Evolutionary conservation across 2,329 filamentous ascomycete species (phyloP).

Genomic region (Monosporascus cannonballus): DNA sequence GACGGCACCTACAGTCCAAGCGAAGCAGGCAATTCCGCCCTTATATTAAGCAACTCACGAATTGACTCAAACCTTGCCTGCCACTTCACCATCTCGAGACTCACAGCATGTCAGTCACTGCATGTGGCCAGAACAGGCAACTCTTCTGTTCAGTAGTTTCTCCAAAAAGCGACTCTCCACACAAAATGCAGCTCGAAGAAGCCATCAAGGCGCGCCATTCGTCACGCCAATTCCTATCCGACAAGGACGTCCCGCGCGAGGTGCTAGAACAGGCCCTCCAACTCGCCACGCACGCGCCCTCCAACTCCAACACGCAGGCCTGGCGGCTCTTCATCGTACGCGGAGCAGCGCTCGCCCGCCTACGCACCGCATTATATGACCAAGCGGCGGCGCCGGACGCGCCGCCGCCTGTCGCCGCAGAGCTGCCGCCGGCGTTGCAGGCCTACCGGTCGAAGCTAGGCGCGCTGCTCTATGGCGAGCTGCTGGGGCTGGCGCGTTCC

Average conservation of each 20-base stretch:
- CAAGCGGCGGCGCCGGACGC: slow-evolving; percentile 1
- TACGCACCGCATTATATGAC: slow-evolving; percentile 2
- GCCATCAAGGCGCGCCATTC: slow-evolving; percentile 13
- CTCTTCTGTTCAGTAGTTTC: no score
- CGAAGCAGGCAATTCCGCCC: no score
- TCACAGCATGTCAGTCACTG: no score
- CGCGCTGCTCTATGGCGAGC: slow-evolving; percentile 9
- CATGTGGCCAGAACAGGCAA: no score
- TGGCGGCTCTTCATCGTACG: slow-evolving; percentile 13
- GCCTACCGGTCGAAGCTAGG: slow-evolving; percentile 10
- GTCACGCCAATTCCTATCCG: slow-evolving; percentile 7
- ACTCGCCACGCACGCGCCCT: slow-evolving; percentile 11
- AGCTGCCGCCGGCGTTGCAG: slow-evolving; percentile 4
- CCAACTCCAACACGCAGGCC: slow-evolving; percentile 16
- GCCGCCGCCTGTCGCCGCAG: neutral
- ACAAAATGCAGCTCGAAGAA: slow-evolving; percentile 9
- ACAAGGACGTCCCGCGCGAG: slow-evolving; percentile 2
- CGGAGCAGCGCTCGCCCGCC: slow-evolving; percentile 2
- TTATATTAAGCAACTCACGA: no score
- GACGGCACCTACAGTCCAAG: no score
- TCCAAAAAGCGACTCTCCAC: no score
- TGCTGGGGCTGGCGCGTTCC: slow-evolving; percentile 9
- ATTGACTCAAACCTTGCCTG: no score
- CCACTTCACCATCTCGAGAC: no score
- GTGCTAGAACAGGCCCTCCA: slow-evolving; percentile 5